A percentile compares a stretch with the other conserved stretches of the same genome.
These are phyloP conservation scores for Stephania cephalantha DNA, from an alignment of 164 flowering plant species.

Conservation along the genomic window DNA sequence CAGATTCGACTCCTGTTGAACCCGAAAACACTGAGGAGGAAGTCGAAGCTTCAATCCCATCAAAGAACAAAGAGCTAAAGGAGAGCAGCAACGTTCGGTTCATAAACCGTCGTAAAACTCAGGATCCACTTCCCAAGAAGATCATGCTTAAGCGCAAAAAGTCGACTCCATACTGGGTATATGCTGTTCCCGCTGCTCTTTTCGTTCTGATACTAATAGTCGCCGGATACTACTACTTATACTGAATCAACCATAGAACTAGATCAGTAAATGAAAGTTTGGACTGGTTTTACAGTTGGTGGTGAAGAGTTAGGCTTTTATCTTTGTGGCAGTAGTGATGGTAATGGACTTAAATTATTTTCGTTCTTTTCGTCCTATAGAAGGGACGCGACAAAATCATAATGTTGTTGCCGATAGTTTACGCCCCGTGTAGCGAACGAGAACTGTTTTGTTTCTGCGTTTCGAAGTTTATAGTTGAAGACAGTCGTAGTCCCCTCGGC, in stretches of 20 bases:
- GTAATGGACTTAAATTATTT: conserved; percentile 10
- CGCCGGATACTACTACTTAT: conserved; percentile 42
- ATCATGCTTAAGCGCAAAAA: conserved; percentile 62
- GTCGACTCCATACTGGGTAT: conserved; percentile 61
- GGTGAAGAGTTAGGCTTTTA: conserved; percentile 14
- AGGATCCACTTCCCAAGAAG: conserved; percentile 50
- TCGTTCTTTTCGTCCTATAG: conserved; percentile 31
- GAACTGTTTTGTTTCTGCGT: neutral
- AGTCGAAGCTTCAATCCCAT: conserved; percentile 29
- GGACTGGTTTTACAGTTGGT: conserved; percentile 26
- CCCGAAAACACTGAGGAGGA: conserved; percentile 32
- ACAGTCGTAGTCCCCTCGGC: neutral
- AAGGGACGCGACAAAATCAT: conserved; percentile 31
- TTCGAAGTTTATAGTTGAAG: neutral
- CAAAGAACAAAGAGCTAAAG: conserved; percentile 41
- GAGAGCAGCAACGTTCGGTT: conserved; percentile 36
- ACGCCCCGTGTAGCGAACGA: neutral
- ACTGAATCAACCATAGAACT: conserved; percentile 21
- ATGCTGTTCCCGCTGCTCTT: conserved; percentile 46
- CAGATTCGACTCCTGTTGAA: conserved; percentile 30
- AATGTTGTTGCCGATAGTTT: conserved; percentile 20
- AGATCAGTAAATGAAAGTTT: conserved; percentile 7
- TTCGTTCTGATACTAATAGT: conserved; percentile 29
- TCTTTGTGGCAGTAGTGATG: conserved; percentile 11
- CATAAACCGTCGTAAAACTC: conserved; percentile 42